Conservation (phyloP, 2,329 filamentous ascomycete genomes). For the Alternaria brassicicola region DNA sequence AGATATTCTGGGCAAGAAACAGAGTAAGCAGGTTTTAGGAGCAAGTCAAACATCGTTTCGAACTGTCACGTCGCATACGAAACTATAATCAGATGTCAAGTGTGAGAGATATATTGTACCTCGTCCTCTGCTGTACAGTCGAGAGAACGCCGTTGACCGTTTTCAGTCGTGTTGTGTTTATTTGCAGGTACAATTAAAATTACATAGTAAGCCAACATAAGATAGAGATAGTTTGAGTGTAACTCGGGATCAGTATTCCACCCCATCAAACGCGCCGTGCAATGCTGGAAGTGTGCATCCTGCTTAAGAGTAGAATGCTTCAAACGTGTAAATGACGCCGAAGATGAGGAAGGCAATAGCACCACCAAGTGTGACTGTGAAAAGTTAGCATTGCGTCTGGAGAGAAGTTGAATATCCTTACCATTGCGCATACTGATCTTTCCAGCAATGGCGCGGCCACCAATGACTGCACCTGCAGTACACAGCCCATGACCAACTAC, state of each 20-base stretch:
- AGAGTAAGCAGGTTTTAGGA: background rate
- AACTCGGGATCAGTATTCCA: conserved; percentile 11
- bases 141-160: conserved; percentile 21
- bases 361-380: conserved; percentile 85
- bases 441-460: conserved; percentile 89
- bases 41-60: background rate
- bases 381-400: conserved; percentile 28
- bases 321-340: conserved; percentile 87
- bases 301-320: conserved; percentile 67
- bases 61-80: background rate
- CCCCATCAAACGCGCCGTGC: conserved; percentile 27
- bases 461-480: conserved; percentile 88
- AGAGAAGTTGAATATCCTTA: conserved; percentile 62
- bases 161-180: conserved; percentile 5
- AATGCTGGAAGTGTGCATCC: conserved; percentile 26
- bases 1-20: background rate
- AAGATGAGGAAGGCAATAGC: conserved; percentile 90
- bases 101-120: conserved; percentile 2
- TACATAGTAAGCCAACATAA: conserved; percentile 25
- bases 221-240: background rate
- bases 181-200: conserved; percentile 29
- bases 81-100: background rate
- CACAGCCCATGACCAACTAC: conserved; percentile 86
- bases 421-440: conserved; percentile 94
- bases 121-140: conserved; percentile 12